These are phyloP conservation scores for Trichophyton benhamiae DNA, from an alignment of 2,329 filamentous ascomycete genomes.

Conservation along the genomic window DNA sequence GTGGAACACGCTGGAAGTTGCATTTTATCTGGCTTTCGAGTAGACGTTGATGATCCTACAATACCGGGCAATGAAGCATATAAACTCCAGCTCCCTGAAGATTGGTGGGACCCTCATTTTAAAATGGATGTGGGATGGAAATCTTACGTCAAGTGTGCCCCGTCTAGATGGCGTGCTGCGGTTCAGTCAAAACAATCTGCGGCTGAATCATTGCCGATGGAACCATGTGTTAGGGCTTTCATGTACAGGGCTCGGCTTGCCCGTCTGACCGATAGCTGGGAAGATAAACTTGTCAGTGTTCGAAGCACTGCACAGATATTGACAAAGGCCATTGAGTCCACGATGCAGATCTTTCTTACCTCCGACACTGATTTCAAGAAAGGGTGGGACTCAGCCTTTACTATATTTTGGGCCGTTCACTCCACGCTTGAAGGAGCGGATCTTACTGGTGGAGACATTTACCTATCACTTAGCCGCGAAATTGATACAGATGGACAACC, in stretches of 20 bases:
- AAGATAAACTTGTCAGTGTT: not conserved
- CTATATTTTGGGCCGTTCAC: not conserved
- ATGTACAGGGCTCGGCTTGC: not conserved
- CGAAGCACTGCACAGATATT: not conserved
- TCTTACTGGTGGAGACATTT: not conserved
- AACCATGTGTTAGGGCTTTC: not conserved
- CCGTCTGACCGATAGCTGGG: not conserved
- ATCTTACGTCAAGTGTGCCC: not conserved
- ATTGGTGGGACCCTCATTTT: not conserved
- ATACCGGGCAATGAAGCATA: not conserved
- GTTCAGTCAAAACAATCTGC: not conserved
- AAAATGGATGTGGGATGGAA: not conserved
- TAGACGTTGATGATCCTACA: not conserved
- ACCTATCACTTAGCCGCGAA: conserved; percentile 5
- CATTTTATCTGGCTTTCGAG: not conserved
- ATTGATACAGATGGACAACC: conserved; percentile 2
- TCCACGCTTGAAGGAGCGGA: not conserved
- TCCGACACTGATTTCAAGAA: not conserved
- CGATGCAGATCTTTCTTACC: not conserved
- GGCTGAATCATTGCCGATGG: not conserved
- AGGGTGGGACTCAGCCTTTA: not conserved
- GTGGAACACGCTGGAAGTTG: not conserved
- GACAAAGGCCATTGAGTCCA: not conserved
- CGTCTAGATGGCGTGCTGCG: not conserved
- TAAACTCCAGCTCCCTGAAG: not conserved